Conservation (phyloP, 768 basidiomycete species). For the Dacryopinax primogenitus region DNA sequence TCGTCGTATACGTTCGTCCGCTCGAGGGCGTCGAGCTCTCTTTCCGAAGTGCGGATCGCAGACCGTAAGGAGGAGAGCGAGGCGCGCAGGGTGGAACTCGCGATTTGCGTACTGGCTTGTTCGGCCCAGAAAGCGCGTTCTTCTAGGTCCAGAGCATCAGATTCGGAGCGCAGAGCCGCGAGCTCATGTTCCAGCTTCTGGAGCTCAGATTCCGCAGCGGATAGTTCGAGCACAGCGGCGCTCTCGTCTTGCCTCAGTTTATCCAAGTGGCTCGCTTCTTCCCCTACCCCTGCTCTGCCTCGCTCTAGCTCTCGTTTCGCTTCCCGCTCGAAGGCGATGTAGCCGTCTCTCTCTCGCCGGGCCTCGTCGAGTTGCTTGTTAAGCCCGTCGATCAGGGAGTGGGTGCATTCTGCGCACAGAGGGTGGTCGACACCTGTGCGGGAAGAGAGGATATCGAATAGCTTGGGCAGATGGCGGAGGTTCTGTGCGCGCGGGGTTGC, state of each 20-base stretch:
- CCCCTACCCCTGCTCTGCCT: conserved; percentile 51
- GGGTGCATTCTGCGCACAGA: conserved; percentile 87
- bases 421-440: conserved; percentile 81
- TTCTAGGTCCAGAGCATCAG: conserved; percentile 64
- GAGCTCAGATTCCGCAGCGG: conserved; percentile 61
- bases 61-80: conserved; percentile 10
- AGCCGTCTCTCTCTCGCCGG: conserved; percentile 82
- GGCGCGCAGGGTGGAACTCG: conserved; percentile 10
- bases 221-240: conserved; percentile 58
- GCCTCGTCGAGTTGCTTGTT: conserved; percentile 77
- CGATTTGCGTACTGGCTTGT: conserved; percentile 11
- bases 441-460: conserved; percentile 65
- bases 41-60: conserved; percentile 12
- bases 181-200: conserved; percentile 64
- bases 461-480: conserved; percentile 55
- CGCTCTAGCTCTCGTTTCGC: conserved; percentile 68
- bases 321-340: conserved; percentile 84
- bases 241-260: conserved; percentile 39
- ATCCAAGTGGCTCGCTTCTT: conserved; percentile 59
- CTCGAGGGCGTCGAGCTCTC: conserved; percentile 47
- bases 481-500: conserved; percentile 41
- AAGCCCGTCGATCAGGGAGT: conserved; percentile 59
- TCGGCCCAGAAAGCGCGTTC: conserved; percentile 43
- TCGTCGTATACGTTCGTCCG: conserved; percentile 92
- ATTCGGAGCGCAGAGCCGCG: conserved; percentile 55